phyloP scores from a whole-genome alignment of 2,329 filamentous ascomycete genomes.

The Diatrype stigma region DNA sequence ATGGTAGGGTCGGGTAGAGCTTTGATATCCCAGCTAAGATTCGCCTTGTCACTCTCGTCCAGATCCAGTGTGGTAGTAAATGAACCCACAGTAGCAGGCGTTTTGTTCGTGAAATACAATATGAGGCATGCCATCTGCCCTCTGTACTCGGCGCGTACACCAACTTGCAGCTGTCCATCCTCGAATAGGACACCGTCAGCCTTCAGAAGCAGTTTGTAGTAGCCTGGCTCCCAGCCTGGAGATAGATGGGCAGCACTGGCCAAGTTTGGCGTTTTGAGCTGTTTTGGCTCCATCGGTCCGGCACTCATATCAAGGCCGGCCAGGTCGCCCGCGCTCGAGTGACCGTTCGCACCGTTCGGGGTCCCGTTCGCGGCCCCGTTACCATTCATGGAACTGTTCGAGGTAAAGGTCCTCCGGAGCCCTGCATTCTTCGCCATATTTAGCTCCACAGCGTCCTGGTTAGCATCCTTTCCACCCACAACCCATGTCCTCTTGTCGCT shows the following conservation, averaged over 20 bases:
- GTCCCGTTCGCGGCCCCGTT: conserved; percentile 39
- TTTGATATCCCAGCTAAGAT: conserved; percentile 82
- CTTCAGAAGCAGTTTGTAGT: conserved; percentile 73
- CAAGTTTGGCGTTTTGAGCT: conserved; percentile 70
- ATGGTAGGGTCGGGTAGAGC: conserved; percentile 82
- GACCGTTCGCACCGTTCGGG: conserved; percentile 47
- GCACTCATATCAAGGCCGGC: conserved; percentile 77
- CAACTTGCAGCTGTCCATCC: conserved; percentile 89
- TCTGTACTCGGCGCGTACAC: conserved; percentile 88
- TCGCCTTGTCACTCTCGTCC: conserved; percentile 59
- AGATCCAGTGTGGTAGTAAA: conserved; percentile 94
- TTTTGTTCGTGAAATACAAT: conserved; percentile 94
- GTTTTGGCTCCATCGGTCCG: conserved; percentile 52
- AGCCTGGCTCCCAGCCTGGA: conserved; percentile 91
- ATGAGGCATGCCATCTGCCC: conserved; percentile 95
- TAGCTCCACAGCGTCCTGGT: conserved; percentile 74
- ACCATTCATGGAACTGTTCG: conserved; percentile 46
- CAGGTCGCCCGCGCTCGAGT: conserved; percentile 63
- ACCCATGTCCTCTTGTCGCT: conserved; percentile 97
- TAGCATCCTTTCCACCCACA: conserved; percentile 94
- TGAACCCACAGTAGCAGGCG: conserved; percentile 75
- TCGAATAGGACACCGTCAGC: conserved; percentile 90
- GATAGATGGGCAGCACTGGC: conserved; percentile 90
- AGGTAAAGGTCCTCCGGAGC: conserved; percentile 81
- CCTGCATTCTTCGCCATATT: conserved; percentile 75